phyloP scores from a whole-genome alignment of 306 rosid species.

The Cotoneaster glaucophyllus region DNA sequence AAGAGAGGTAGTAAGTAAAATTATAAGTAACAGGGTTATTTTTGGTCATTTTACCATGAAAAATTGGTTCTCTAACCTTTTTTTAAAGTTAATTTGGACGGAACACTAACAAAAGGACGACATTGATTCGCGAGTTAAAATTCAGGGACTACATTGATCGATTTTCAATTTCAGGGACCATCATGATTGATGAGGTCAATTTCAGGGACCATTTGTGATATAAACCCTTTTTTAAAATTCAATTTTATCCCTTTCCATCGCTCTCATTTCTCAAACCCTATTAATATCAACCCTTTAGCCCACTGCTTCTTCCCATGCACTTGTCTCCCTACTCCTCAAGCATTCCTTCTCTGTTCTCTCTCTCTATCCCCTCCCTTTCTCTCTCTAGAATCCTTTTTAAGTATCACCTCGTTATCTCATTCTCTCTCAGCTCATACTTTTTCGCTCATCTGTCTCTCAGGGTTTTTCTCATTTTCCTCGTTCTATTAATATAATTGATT shows the following conservation, averaged over 20 bases:
- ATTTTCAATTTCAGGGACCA: too few relatives aligned
- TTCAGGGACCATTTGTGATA: too few relatives aligned
- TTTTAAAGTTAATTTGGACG: too few relatives aligned
- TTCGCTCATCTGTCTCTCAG: not conserved
- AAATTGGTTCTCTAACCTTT: too few relatives aligned
- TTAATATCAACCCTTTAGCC: slow-evolving; percentile 51
- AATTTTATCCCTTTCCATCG: not conserved
- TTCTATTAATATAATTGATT: slow-evolving; percentile 2
- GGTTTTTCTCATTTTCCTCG: not conserved
- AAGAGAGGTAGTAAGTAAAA: too few relatives aligned
- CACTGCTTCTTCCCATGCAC: slow-evolving; percentile 69
- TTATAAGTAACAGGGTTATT: too few relatives aligned
- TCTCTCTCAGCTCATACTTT: not conserved
- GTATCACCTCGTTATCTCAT: not conserved
- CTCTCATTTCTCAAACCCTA: slow-evolving; percentile 27
- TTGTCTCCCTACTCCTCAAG: slow-evolving; percentile 33
- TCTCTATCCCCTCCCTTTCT: slow-evolving; percentile 9
- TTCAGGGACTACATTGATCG: too few relatives aligned
- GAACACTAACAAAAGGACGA: too few relatives aligned
- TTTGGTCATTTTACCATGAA: too few relatives aligned
- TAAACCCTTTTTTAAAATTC: too few relatives aligned
- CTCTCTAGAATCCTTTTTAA: not conserved
- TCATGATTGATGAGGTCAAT: too few relatives aligned
- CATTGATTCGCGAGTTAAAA: too few relatives aligned
- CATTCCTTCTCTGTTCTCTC: slow-evolving; percentile 11